Conservation (phyloP, 2,329 filamentous ascomycete species). For the Falciphora oryzae region DNA sequence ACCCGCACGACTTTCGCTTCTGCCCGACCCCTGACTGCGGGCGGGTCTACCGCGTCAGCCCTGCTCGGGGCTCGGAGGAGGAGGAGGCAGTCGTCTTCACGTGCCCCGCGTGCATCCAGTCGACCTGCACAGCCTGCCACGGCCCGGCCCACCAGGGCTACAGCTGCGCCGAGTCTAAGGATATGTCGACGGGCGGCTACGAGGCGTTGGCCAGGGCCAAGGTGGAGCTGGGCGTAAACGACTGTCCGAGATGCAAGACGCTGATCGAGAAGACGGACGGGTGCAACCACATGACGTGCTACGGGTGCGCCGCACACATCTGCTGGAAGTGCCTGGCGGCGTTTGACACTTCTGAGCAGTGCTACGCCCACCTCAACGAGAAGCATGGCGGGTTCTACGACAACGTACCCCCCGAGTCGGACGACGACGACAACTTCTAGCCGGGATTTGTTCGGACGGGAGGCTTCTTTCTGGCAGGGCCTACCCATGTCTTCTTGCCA, state of each 20-base stretch:
- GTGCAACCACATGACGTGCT: slow-evolving; percentile 11
- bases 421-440: too few species aligned
- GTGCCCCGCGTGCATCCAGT: slow-evolving; percentile 30
- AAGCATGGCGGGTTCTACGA: not conserved
- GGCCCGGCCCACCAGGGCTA: slow-evolving; percentile 22
- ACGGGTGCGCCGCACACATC: slow-evolving; percentile 8
- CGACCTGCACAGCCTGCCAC: slow-evolving; percentile 31
- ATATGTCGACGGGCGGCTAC: slow-evolving; percentile 8
- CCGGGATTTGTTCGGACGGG: too few species aligned
- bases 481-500: too few species aligned
- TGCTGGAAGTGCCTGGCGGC: slow-evolving; percentile 11
- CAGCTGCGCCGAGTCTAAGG: slow-evolving; percentile 11
- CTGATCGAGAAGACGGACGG: slow-evolving; percentile 7
- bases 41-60: slow-evolving; percentile 31
- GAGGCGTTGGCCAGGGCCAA: slow-evolving; percentile 7
- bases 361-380: slow-evolving; percentile 1
- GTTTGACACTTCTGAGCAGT: not conserved
- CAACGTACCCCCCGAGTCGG: too few species aligned
- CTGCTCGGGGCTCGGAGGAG: not conserved
- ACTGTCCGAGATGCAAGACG: slow-evolving; percentile 12
- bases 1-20: slow-evolving; percentile 27
- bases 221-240: slow-evolving; percentile 12
- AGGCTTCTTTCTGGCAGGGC: too few species aligned
- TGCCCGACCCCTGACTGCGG: slow-evolving; percentile 39
- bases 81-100: slow-evolving; percentile 17